Evolutionary conservation across 2,329 filamentous ascomycete species (phyloP).

Genomic region (Corinectria fuckeliana): DNA sequence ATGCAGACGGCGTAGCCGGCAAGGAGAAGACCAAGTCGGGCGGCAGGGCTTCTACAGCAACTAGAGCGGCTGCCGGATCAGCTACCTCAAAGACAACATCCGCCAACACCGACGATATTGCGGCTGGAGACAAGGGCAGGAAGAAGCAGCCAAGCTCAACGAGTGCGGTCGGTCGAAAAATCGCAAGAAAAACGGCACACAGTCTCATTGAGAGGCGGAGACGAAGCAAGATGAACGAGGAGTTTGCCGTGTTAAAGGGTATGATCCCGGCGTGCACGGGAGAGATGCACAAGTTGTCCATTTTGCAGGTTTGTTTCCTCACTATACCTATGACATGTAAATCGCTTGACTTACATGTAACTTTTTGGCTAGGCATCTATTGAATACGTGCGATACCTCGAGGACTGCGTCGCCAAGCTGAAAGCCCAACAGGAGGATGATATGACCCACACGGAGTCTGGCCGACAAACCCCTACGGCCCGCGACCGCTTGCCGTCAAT

Average conservation of each 20-base stretch:
- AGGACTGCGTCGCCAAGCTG: constrained; percentile 83
- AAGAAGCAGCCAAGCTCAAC: constrained; percentile 79
- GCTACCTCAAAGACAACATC: constrained; percentile 30
- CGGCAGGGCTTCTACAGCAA: constrained; percentile 28
- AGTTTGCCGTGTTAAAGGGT: constrained; percentile 89
- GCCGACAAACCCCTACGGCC: constrained; percentile 35
- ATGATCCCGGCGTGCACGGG: constrained; percentile 97
- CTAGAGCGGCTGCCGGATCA: constrained; percentile 24
- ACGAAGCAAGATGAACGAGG: constrained; percentile 98
- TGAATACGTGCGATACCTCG: constrained; percentile 92
- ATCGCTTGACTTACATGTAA: constrained; percentile 13
- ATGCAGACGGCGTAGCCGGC: constrained; percentile 30
- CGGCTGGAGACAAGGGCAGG: constrained; percentile 54
- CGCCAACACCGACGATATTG: constrained; percentile 27
- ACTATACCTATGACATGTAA: background rate
- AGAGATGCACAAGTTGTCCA: constrained; percentile 98
- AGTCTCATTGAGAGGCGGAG: constrained; percentile 90
- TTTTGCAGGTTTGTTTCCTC: constrained; percentile 74
- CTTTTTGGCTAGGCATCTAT: constrained; percentile 76
- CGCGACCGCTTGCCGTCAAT: constrained; percentile 45
- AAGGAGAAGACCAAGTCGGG: constrained; percentile 34
- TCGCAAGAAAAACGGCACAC: constrained; percentile 93
- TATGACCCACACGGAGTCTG: constrained; percentile 37
- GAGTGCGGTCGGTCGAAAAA: constrained; percentile 90
- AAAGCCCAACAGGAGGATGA: constrained; percentile 62